Conservation (phyloP, 2,329 filamentous ascomycete species). For the Fusarium verticillioides region DNA sequence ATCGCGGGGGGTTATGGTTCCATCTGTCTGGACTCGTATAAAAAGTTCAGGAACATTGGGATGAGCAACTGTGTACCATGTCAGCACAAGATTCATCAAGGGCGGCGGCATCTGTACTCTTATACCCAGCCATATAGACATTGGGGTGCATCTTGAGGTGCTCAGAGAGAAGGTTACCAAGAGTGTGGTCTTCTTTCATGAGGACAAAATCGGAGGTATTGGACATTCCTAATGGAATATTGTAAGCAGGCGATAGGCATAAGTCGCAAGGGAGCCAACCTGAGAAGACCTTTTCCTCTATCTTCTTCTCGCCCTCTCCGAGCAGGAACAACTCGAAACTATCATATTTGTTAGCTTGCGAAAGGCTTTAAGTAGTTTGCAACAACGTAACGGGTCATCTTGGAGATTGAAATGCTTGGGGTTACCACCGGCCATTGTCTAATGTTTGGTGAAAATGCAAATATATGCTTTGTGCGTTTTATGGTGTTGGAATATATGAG, state of each 20-base stretch:
- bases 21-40: constrained; percentile 92
- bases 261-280: constrained; percentile 66
- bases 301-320: constrained; percentile 89
- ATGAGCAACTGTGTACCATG: constrained; percentile 57
- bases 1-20: constrained; percentile 86
- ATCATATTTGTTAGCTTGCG: constrained; percentile 34
- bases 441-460: background rate
- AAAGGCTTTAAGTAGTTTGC: background rate
- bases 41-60: constrained; percentile 71
- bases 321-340: constrained; percentile 97
- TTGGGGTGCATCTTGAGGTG: constrained; percentile 86
- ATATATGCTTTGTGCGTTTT: background rate
- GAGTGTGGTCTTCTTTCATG: constrained; percentile 96
- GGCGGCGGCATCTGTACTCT: constrained; percentile 64
- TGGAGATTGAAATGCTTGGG: constrained; percentile 54
- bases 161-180: constrained; percentile 88
- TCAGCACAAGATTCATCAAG: constrained; percentile 1
- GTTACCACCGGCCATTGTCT: constrained; percentile 52
- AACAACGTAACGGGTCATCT: constrained; percentile 50
- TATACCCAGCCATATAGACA: constrained; percentile 92
- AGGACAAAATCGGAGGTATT: constrained; percentile 96
- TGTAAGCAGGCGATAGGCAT: background rate
- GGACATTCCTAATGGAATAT: constrained; percentile 72
- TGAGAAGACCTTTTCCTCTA: constrained; percentile 87
- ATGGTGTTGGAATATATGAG: background rate